Percentiles rank a stretch among this genome's conserved stretches.
Evolutionary conservation across 805 yeast species (phyloP).

Genomic region (Ogataea pilisensis): DNA sequence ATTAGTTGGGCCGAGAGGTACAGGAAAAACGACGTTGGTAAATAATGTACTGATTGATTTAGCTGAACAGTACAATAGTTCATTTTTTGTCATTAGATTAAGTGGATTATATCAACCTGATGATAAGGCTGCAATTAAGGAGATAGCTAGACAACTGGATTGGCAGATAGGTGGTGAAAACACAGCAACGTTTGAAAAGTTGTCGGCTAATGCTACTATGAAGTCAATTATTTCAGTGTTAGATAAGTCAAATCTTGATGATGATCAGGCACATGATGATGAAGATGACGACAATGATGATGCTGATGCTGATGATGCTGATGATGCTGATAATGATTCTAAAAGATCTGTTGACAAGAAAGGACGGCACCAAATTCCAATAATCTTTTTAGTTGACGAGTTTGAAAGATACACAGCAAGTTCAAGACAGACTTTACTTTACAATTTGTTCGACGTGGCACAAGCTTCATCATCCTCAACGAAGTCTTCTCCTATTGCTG

Average conservation of each 20-base stretch:
- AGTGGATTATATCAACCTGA: conserved; percentile 71
- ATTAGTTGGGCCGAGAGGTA: conserved; percentile 72
- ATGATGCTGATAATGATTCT: conserved; percentile 2
- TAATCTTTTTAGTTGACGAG: conserved; percentile 80
- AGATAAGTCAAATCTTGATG: conserved; percentile 33
- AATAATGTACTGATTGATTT: conserved; percentile 51
- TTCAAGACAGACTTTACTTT: conserved; percentile 75
- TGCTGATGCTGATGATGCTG: conserved; percentile 5
- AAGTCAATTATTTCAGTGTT: conserved; percentile 50
- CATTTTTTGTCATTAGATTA: conserved; percentile 59
- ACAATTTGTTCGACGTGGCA: conserved; percentile 83
- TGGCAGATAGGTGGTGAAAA: conserved; percentile 14
- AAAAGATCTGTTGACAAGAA: conserved; percentile 12
- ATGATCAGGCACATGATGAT: conserved; percentile 6
- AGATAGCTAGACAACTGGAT: conserved; percentile 82
- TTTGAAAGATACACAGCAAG: conserved; percentile 73
- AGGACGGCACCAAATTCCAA: conserved; percentile 41
- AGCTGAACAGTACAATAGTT: conserved; percentile 36
- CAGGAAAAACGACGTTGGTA: conserved; percentile 69
- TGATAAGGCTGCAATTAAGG: conserved; percentile 76
- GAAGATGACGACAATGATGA: conserved; percentile 14
- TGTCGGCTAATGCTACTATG: conserved; percentile 50
- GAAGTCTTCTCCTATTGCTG: conserved; percentile 58
- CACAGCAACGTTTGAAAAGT: conserved; percentile 15
- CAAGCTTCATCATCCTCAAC: conserved; percentile 45